Percentiles rank a stretch among this genome's conserved stretches.
Evolutionary conservation across 305 asterid species (phyloP).

Genomic region (Nicotiana rustica): DNA sequence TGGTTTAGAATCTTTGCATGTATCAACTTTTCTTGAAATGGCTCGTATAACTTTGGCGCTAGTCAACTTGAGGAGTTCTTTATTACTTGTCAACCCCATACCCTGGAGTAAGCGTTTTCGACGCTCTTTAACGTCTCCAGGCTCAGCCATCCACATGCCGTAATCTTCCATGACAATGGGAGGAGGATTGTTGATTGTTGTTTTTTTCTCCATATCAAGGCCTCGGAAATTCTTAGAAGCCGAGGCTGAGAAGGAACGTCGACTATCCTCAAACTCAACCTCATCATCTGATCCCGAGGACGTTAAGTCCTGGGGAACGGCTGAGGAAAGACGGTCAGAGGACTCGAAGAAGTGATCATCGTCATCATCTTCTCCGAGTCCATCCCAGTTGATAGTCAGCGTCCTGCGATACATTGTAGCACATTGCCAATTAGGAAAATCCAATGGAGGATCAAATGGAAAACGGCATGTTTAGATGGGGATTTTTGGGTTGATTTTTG

Average conservation of each 20-base stretch:
- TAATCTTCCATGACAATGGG: slow-evolving; percentile 52
- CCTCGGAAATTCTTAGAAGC: slow-evolving; percentile 43
- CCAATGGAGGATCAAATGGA: background rate
- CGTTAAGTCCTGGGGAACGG: slow-evolving; percentile 47
- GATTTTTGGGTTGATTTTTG: background rate
- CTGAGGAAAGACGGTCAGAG: slow-evolving; percentile 53
- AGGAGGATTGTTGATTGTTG: background rate
- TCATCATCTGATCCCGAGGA: slow-evolving; percentile 56
- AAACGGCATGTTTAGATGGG: slow-evolving; percentile 17
- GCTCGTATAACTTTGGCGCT: slow-evolving; percentile 50
- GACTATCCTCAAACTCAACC: slow-evolving; percentile 69
- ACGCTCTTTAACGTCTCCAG: slow-evolving; percentile 72
- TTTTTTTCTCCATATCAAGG: slow-evolving; percentile 6
- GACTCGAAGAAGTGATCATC: slow-evolving; percentile 76
- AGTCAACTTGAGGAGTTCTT: slow-evolving; percentile 56
- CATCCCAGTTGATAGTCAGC: slow-evolving; percentile 76
- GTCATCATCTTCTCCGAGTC: slow-evolving; percentile 61
- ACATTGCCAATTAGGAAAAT: slow-evolving; percentile 34
- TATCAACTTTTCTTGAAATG: slow-evolving; percentile 45
- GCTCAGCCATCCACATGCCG: slow-evolving; percentile 80
- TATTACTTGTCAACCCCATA: slow-evolving; percentile 72
- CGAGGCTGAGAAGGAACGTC: slow-evolving; percentile 65
- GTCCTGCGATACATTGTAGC: slow-evolving; percentile 66
- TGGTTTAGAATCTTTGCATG: background rate
- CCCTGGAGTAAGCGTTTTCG: slow-evolving; percentile 74